A percentile compares a stretch with the other conserved stretches of the same genome.
phyloP scores from a whole-genome alignment of 345 rosid genomes.

The Sisymbrium altissimum region DNA sequence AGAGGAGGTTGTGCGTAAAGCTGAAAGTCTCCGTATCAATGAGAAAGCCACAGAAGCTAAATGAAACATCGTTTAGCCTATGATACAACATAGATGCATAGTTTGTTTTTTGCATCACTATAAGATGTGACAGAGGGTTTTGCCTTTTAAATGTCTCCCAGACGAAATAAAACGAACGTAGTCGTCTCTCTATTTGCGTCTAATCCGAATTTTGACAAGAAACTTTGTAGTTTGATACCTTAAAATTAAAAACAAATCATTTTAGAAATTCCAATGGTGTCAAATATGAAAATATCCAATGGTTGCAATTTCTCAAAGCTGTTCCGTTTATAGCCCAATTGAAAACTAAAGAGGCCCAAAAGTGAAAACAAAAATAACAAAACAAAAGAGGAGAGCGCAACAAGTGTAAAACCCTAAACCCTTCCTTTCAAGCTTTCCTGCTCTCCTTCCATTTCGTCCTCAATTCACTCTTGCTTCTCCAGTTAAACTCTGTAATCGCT shows the following conservation, averaged over 20 bases:
- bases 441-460: too few species aligned
- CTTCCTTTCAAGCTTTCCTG: background rate
- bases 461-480: too few species aligned
- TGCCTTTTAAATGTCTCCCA: background rate
- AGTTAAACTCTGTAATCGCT: too few species aligned
- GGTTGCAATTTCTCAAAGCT: background rate
- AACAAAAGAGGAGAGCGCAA: background rate
- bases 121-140: background rate
- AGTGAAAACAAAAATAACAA: background rate
- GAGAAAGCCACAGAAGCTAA: slow-evolving; percentile 33
- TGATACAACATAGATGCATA: background rate
- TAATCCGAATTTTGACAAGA: too few species aligned
- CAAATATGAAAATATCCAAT: too few species aligned
- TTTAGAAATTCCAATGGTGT: too few species aligned
- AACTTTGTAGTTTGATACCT: too few species aligned
- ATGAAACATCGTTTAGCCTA: slow-evolving; percentile 18
- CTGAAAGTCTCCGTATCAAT: slow-evolving; percentile 39
- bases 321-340: background rate
- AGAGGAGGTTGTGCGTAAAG: slow-evolving; percentile 46
- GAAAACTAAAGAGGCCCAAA: background rate
- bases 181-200: too few species aligned
- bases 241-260: too few species aligned
- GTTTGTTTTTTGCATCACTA: background rate
- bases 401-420: slow-evolving; percentile 22
- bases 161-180: background rate